Conservation (phyloP, 331 rosid genomes). For the Arachis monticola region DNA sequence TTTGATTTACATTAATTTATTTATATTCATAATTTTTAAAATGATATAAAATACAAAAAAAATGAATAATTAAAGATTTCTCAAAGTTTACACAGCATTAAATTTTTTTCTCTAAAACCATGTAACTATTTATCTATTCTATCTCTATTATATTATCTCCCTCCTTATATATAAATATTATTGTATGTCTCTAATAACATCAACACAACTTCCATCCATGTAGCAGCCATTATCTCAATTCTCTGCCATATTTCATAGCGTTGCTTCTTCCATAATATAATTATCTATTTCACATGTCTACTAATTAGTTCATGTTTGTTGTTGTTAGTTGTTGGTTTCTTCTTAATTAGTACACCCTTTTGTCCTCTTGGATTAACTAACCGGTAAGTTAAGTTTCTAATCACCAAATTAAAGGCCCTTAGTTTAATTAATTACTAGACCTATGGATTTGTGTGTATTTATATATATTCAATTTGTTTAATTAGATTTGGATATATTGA, state of each 20-base stretch:
- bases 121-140: too few species aligned
- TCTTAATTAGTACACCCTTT: not conserved
- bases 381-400: constrained; percentile 17
- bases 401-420: not conserved
- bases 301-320: too few species aligned
- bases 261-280: not conserved
- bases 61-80: too few species aligned
- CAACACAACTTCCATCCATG: not conserved
- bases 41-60: too few species aligned
- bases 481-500: not conserved
- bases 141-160: not conserved
- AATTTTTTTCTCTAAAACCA: too few species aligned
- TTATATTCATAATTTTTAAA: too few species aligned
- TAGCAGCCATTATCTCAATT: not conserved
- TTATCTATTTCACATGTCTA: not conserved
- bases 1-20: too few species aligned
- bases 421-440: too few species aligned
- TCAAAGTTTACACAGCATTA: too few species aligned
- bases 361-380: not conserved
- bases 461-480: too few species aligned
- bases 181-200: not conserved
- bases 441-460: too few species aligned
- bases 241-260: not conserved
- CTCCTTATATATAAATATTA: not conserved
- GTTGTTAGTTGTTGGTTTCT: too few species aligned